A percentile compares a stretch with the other conserved stretches of the same genome.
These are phyloP conservation scores for Cryptococcus sp. DNA, from an alignment of 1,284 basidiomycete species.

Conservation along the genomic window DNA sequence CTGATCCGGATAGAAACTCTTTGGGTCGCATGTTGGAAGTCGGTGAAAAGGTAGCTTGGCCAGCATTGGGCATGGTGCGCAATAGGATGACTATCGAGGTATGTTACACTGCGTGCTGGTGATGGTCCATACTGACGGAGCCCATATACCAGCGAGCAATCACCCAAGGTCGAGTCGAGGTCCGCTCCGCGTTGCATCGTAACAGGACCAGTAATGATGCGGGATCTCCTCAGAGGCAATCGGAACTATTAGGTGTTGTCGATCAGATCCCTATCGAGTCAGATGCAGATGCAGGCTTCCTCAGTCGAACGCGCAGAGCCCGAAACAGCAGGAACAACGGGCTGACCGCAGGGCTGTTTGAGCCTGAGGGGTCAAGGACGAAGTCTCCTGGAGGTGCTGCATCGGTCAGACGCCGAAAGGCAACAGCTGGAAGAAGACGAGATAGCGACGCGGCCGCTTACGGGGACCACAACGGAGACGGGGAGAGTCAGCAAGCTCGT, in stretches of 20 bases:
- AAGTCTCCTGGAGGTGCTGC: not conserved
- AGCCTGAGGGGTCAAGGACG: constrained; percentile 3
- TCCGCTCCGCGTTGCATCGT: constrained; percentile 60
- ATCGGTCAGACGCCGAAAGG: not conserved
- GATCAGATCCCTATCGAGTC: constrained; percentile 51
- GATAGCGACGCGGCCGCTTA: constrained; percentile 1
- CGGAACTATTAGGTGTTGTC: constrained; percentile 5
- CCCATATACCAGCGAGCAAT: constrained; percentile 73
- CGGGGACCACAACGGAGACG: not conserved
- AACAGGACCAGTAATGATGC: constrained; percentile 41
- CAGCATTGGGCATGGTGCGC: constrained; percentile 90
- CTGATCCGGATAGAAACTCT: constrained; percentile 77
- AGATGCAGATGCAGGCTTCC: constrained; percentile 52
- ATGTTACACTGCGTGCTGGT: constrained; percentile 7
- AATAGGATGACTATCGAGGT: constrained; percentile 65
- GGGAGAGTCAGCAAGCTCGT: not conserved
- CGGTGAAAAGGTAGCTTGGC: constrained; percentile 91
- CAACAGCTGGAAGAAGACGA: not conserved
- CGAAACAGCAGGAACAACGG: not conserved
- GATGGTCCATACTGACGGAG: constrained; percentile 45
- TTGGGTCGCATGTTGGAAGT: constrained; percentile 80
- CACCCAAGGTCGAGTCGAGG: constrained; percentile 71
- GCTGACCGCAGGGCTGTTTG: constrained; percentile 5
- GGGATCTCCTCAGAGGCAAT: constrained; percentile 13
- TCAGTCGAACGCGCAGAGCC: constrained; percentile 28